Conservation (phyloP, 2,329 filamentous ascomycete species). For the Balansia obtecta region DNA sequence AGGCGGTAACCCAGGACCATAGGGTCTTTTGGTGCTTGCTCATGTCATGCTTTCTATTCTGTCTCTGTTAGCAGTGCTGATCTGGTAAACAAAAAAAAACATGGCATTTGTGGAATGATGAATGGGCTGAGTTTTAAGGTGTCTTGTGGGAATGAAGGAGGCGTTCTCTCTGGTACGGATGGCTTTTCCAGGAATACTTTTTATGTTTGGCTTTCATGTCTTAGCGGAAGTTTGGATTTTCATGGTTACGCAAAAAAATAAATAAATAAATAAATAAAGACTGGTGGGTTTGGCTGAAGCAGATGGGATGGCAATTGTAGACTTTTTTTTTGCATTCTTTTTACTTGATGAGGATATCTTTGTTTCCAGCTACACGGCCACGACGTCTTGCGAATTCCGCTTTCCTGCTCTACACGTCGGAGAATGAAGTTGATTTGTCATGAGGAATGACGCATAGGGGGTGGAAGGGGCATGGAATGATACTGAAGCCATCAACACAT, state of each 20-base stretch:
- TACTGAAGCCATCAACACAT: too few relatives aligned
- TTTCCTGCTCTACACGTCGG: not conserved
- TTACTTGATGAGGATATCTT: not conserved
- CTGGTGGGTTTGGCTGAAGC: not conserved
- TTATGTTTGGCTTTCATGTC: not conserved
- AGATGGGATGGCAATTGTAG: not conserved
- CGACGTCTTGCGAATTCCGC: not conserved
- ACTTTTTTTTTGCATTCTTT: not conserved
- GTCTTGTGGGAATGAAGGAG: not conserved
- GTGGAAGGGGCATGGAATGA: too few relatives aligned
- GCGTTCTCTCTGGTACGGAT: not conserved
- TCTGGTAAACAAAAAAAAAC: not conserved
- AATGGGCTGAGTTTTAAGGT: not conserved
- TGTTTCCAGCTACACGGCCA: not conserved
- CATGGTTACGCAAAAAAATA: not conserved
- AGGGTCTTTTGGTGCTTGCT: not conserved
- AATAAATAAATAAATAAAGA: too few relatives aligned
- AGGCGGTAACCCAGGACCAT: conserved; percentile 15
- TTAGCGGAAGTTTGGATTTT: not conserved
- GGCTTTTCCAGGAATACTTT: not conserved
- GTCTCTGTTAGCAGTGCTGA: not conserved
- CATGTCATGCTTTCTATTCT: not conserved
- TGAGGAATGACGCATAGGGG: too few relatives aligned
- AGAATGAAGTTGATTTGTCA: too few relatives aligned
- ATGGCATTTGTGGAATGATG: not conserved